Percentiles rank a stretch among this genome's conserved stretches.
phyloP scores from a whole-genome alignment of 2,329 filamentous ascomycete genomes.

The Ophiostoma populinum region DNA sequence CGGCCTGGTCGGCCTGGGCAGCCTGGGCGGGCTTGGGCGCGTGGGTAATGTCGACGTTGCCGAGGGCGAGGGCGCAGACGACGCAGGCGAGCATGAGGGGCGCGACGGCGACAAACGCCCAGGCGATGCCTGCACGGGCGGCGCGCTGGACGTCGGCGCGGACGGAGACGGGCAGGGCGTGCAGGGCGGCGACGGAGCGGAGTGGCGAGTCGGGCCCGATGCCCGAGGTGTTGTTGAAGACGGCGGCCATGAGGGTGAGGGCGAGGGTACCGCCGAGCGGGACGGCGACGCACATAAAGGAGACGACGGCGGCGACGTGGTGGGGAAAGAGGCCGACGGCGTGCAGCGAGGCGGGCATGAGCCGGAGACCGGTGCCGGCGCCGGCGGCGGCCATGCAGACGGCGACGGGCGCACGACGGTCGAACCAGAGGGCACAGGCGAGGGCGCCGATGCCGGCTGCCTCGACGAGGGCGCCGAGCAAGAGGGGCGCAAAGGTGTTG shows the following conservation, averaged over 20 bases:
- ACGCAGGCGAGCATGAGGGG: conserved; percentile 33
- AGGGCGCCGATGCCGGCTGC: conserved; percentile 40
- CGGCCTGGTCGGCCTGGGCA: too few species aligned
- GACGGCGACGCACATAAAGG: conserved; percentile 38
- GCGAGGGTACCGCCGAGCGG: conserved; percentile 48
- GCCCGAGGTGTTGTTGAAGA: conserved; percentile 42
- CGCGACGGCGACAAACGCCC: conserved; percentile 44
- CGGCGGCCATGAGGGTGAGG: conserved; percentile 49
- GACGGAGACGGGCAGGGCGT: too few species aligned
- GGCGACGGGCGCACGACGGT: conserved; percentile 17
- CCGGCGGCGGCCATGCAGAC: conserved; percentile 49
- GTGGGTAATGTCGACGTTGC: conserved; percentile 18
- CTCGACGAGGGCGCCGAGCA: conserved; percentile 38
- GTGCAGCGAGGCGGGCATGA: conserved; percentile 46
- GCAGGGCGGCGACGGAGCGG: conserved; percentile 20
- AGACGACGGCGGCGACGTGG: conserved; percentile 39
- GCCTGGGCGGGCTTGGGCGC: not conserved
- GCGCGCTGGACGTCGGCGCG: too few species aligned
- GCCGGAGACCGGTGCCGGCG: conserved; percentile 43
- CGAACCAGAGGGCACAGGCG: conserved; percentile 25
- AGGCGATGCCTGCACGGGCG: too few species aligned
- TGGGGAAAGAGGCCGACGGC: conserved; percentile 43
- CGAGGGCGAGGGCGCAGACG: conserved; percentile 15
- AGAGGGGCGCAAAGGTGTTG: conserved; percentile 42
- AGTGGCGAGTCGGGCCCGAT: conserved; percentile 14